Base-by-base conservation (phyloP, 2,329 filamentous ascomycete species). In the Ophiostoma novo-ulmi region DNA sequence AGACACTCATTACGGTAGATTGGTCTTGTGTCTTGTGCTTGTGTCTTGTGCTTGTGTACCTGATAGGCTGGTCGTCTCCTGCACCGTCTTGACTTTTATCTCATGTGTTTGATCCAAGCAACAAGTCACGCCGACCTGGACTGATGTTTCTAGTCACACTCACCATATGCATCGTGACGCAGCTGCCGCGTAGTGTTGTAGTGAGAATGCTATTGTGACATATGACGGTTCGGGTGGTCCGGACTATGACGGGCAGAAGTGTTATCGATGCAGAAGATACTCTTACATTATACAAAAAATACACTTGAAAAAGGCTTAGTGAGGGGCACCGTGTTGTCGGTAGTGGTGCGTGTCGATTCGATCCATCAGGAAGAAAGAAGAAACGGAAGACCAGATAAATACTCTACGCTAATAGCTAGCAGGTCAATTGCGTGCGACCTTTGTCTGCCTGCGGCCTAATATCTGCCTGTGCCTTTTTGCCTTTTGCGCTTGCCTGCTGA, bases 1-100 rank as follows among this genome's bases (percentile, higher is more conserved):
- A 63, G 58, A 63, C 58, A 63, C 58, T 63, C 55, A 63, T 63
- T 63, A 63, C 26, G 58, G 58, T 63, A 20, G 58, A 48, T n/a
- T n/a, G 17, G 44, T 48, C 44, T 48, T 20, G 44, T 48, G 44
- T 48, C 44, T 48, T 48, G 44, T 48, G 44, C 44, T 48, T 17
- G 17, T 48, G 41, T 39, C 38, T 39, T 11, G 38, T 39, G 58
- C 22, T 63, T 63, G 58, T 63, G 58, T 63, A 31, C 22, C 26
- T 58, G 20, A 20, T 2, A n/a, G 44, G 41, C 5, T 48, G 44
- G 14, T 31, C 31, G 31, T 31, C 17, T 48, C 14, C n/a, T n/a
- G n/a, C n/a, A n/a, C 38, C 11, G 38, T 39, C 38, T 13, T 11
- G 7, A 10, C 38, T 39, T 39, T 39, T 10, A 31, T 31, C 38